Evolutionary conservation across 495 filamentous ascomycete species (phyloP), one percentile per base, ranked within the genome.

Genomic region (Niebla homalea): DNA sequence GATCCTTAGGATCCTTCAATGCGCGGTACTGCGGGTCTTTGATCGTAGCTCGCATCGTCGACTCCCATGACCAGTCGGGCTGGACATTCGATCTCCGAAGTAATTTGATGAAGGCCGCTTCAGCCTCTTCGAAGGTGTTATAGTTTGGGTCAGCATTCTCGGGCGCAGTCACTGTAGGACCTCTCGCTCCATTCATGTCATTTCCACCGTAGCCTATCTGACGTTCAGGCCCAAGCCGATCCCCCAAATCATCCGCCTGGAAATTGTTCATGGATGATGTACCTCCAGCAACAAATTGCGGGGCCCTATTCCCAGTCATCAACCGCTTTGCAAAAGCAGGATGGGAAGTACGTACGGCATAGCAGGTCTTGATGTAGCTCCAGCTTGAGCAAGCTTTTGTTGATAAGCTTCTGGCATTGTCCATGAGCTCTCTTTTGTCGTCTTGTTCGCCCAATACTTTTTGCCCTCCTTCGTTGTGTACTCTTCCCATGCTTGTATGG

Each of bases 21-120:
- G 92, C 84, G 46, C 90, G 84, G 61, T 92, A 97, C 57, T 96
- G 88, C 26, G 89, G 83, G 54, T 99, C 92, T 63, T 86, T 90
- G 60, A 94, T 86, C n/a, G 83, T 85, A 15, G 77, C 78, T 43
- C 86, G 82, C 70, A 99, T 83, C 0, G 87, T 81, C 60, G 94
- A 83, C 50, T 92, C 85, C 88, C 88, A 99, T 0, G 80, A 78
- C 87, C 86, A 95, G 59, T 94, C 86, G 10, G 88, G 80, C 55
- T 90, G 82, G 16, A 95, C 85, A 59, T 82, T 83, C 56, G 79
- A 82, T 36, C 87, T 81, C 49, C 84, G 85, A 35, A 99, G 74
- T 52, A 97, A 76, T 62, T 95, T 96, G 56, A 85, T 78, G 59
- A 96, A 99, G 4, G 93, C 92, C 22, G 81, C 84, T 62, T 96